These are phyloP conservation scores for Claviceps sp. DNA, from an alignment of 2,329 filamentous ascomycete species.

Conservation along the genomic window DNA sequence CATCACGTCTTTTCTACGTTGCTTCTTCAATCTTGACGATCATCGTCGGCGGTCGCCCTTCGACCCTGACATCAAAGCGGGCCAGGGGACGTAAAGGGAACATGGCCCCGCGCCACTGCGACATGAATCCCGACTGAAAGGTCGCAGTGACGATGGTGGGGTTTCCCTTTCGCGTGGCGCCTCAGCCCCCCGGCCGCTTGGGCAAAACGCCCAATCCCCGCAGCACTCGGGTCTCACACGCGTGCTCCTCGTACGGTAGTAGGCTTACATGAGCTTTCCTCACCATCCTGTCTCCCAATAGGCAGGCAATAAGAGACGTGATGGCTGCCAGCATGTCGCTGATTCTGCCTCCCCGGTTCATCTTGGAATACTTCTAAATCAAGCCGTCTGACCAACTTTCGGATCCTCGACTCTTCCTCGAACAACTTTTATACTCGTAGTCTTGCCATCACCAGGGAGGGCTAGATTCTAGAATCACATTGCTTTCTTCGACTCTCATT, in stretches of 20 bases:
- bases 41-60: background rate
- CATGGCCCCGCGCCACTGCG: background rate
- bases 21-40: background rate
- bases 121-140: constrained; percentile 3
- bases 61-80: background rate
- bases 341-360: background rate
- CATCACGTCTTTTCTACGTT: background rate
- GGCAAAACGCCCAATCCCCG: background rate
- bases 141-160: constrained; percentile 1
- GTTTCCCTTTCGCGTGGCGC: constrained; percentile 3
- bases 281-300: background rate
- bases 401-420: background rate
- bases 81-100: background rate
- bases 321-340: background rate
- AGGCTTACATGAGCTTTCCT: background rate
- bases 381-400: background rate
- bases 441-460: background rate
- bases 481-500: background rate
- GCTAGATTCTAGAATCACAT: too few relatives aligned
- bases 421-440: background rate
- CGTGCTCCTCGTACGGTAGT: background rate
- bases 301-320: background rate
- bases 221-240: constrained; percentile 2
- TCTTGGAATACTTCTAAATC: background rate
- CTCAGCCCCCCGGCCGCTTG: constrained; percentile 4